Conservation (phyloP, 306 rosid species). For the Fragaria vesca region DNA sequence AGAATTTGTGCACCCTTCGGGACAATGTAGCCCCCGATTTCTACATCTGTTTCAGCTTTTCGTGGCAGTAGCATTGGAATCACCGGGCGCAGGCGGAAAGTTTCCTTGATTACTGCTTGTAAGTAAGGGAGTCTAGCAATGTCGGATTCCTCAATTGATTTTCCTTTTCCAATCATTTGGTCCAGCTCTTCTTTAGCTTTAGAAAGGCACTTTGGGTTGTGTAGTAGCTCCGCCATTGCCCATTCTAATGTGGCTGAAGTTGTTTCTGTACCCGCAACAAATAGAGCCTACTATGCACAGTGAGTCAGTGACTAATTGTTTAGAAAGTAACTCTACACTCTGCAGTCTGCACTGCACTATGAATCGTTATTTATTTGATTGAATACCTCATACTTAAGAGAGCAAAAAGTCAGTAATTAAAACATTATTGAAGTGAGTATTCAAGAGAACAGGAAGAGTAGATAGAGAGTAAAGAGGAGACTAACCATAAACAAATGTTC, state of each 20-base stretch:
- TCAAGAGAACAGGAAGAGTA: too few relatives aligned
- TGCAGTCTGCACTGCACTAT: too few relatives aligned
- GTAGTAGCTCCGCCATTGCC: constrained; percentile 34
- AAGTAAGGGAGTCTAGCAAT: constrained; percentile 24
- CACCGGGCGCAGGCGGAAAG: constrained; percentile 21
- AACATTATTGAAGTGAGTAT: too few relatives aligned
- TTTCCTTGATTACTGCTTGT: constrained; percentile 35
- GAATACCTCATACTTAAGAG: too few relatives aligned
- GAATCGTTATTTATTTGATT: too few relatives aligned
- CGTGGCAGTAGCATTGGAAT: constrained; percentile 20
- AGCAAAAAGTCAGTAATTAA: too few relatives aligned
- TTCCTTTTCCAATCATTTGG: constrained; percentile 24
- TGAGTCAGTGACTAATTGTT: too few relatives aligned
- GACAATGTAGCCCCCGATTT: constrained; percentile 8
- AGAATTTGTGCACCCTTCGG: constrained; percentile 32
- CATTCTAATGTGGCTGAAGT: constrained; percentile 32
- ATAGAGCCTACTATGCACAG: constrained; percentile 1
- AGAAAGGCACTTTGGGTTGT: constrained; percentile 15
- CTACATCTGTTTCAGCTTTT: constrained; percentile 19
- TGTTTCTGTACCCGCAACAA: constrained; percentile 27
- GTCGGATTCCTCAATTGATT: constrained; percentile 23
- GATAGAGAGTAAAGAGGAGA: too few relatives aligned
- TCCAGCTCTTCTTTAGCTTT: constrained; percentile 25
- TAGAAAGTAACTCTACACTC: too few relatives aligned
- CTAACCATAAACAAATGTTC: neutral